Evolutionary conservation across 1,139 yeast genomes (phyloP), one percentile per base, ranked within the genome.

Genomic region (Pichia cactophila): DNA sequence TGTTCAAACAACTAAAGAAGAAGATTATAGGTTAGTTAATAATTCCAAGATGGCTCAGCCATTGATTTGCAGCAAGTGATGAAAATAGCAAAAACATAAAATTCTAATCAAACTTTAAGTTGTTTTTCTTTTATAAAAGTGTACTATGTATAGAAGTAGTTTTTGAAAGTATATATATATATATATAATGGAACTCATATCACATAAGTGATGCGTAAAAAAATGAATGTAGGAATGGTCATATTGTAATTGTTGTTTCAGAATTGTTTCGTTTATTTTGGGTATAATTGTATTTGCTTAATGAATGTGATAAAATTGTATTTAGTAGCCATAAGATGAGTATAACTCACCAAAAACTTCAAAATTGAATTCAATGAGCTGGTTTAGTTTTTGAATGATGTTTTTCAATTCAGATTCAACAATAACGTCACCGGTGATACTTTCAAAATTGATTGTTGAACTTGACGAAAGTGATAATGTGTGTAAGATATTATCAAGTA

Each of bases 331-430:
- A 12, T 50, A 52, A 43, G 48, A 50, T 29, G 52, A 51, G 45
- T 80, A 80, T 63, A 76, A 74, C 39, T 68, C 71, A 26, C 82
- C 83, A 66, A 83, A 83, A n/a, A 83, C 89, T 54, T 72, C 78
- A 84, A 86, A 81, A 65, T 84, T 89, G 69, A 84, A 83, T 51
- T 79, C 80, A 45, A 77, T 77, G 55, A 84, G 69, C 16, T 83
- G 78, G 36, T 79, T 70, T 50, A 82, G 70, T 56, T 84, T 69
- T 50, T 70, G 70, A 33, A 78, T 73, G 48, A 81, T 73, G 50
- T 72, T 72, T 49, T 69, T 67, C 56, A 78, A 66, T 55, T 79
- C 85, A 28, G 70, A 69, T 49, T 61, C 57, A 53, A 64, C 56
- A 55, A 60, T 57, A 35, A 70, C 72, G 5, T 65, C 64, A 42